phyloP scores from a whole-genome alignment of 768 basidiomycete species.

The Scleroderma bovista region DNA sequence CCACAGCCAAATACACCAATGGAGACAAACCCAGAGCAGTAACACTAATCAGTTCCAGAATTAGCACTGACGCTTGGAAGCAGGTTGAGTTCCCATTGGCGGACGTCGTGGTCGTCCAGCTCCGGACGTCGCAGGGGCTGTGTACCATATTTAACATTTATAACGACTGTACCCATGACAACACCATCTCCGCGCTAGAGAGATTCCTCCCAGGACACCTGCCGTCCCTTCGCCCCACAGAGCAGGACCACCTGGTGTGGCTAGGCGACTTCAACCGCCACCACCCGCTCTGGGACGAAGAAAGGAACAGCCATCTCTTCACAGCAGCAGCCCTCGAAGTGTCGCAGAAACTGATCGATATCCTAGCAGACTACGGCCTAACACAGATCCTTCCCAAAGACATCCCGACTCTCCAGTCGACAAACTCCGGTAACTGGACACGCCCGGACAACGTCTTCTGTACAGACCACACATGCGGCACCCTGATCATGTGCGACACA shows the following conservation, averaged over 20 bases:
- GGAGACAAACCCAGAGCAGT: slow-evolving; percentile 6
- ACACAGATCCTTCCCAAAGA: slow-evolving; percentile 2
- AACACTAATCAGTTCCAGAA: slow-evolving; percentile 2
- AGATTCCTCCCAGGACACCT: background rate
- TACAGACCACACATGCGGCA: background rate
- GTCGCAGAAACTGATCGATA: slow-evolving; percentile 1
- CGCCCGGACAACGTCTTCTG: slow-evolving; percentile 9
- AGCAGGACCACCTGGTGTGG: slow-evolving; percentile 14
- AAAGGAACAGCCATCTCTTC: slow-evolving; percentile 5
- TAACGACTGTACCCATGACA: slow-evolving; percentile 2
- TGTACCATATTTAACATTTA: slow-evolving; percentile 6
- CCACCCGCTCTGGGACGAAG: slow-evolving; percentile 20
- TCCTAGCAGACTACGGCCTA: slow-evolving; percentile 6
- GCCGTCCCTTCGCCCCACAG: background rate
- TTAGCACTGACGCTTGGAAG: slow-evolving; percentile 6
- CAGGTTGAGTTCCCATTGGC: slow-evolving; percentile 1
- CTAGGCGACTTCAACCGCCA: slow-evolving; percentile 22
- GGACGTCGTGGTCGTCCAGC: background rate
- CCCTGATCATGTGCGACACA: no score
- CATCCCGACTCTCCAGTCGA: slow-evolving; percentile 1
- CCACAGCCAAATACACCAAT: slow-evolving; percentile 2
- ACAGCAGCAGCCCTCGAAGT: background rate
- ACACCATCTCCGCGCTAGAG: background rate
- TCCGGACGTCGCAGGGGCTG: background rate
- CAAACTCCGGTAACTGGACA: slow-evolving; percentile 1